A percentile compares a stretch with the other conserved stretches of the same genome.
Evolutionary conservation across 768 basidiomycete genomes (phyloP).

Genomic region (Mycena metata): DNA sequence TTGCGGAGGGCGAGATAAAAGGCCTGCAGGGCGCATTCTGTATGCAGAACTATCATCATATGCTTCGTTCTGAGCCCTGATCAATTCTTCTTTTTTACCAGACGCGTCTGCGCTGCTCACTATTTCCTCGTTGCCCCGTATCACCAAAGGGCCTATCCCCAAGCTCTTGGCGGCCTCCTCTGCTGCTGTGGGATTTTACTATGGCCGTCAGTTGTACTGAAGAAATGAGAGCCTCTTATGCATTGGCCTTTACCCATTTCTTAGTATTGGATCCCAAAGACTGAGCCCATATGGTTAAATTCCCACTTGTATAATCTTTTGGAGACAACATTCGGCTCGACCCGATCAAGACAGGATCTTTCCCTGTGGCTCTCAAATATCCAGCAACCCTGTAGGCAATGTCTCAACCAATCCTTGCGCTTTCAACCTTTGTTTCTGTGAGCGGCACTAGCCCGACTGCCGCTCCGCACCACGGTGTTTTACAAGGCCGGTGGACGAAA

Average conservation of each 20-base stretch:
- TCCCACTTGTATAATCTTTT: too few species aligned
- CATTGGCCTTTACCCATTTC: too few species aligned
- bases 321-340: too few species aligned
- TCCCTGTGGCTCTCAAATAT: too few species aligned
- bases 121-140: slow-evolving; percentile 63
- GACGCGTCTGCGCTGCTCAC: slow-evolving; percentile 66
- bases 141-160: slow-evolving; percentile 66
- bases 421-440: too few species aligned
- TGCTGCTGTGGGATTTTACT: slow-evolving; percentile 59
- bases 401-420: too few species aligned
- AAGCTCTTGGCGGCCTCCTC: slow-evolving; percentile 59
- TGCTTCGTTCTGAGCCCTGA: background rate
- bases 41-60: slow-evolving; percentile 32
- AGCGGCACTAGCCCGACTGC: slow-evolving; percentile 36
- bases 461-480: slow-evolving; percentile 45
- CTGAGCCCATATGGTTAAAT: too few species aligned
- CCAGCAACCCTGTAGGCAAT: too few species aligned
- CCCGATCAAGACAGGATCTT: too few species aligned
- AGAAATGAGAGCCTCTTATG: too few species aligned
- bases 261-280: too few species aligned
- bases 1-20: slow-evolving; percentile 60
- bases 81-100: slow-evolving; percentile 34
- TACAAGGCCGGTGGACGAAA: slow-evolving; percentile 45
- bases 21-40: slow-evolving; percentile 70
- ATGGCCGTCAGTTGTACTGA: slow-evolving; percentile 56